Percentiles rank a stretch among this genome's conserved stretches.
These are phyloP conservation scores for Fraxinus anomala DNA, from an alignment of 257 asterid genomes.

Conservation along the genomic window DNA sequence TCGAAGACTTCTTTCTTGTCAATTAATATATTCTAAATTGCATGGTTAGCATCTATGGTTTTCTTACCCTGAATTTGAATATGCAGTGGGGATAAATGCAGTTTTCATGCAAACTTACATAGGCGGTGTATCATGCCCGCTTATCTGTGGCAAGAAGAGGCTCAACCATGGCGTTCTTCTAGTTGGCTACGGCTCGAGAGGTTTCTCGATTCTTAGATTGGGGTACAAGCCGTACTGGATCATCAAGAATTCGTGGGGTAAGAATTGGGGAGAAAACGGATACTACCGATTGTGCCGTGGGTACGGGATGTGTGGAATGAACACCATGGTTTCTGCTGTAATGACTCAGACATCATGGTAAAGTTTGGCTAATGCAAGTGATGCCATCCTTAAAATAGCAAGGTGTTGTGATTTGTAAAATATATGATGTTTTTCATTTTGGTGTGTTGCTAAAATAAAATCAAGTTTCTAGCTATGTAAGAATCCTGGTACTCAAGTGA, in stretches of 20 bases:
- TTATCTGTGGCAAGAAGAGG: constrained; percentile 61
- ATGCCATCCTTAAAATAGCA: neutral
- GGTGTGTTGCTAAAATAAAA: neutral
- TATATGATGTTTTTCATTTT: neutral
- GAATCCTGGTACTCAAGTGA: too few relatives aligned
- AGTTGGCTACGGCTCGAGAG: constrained; percentile 75
- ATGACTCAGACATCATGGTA: constrained; percentile 43
- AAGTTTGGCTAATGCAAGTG: neutral
- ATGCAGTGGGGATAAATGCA: constrained; percentile 71
- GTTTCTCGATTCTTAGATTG: constrained; percentile 68
- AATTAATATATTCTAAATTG: too few relatives aligned
- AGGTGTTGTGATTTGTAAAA: neutral
- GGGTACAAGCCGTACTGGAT: constrained; percentile 79
- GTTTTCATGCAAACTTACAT: constrained; percentile 91
- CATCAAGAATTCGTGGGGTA: constrained; percentile 90
- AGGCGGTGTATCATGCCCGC: constrained; percentile 83
- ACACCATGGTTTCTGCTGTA: constrained; percentile 80
- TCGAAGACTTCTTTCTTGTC: too few relatives aligned
- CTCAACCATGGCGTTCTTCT: constrained; percentile 76
- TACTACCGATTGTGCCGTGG: constrained; percentile 59
- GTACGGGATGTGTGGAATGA: constrained; percentile 80
- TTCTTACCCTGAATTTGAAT: neutral
- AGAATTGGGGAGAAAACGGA: constrained; percentile 76
- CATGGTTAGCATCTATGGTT: neutral
- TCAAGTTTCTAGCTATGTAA: neutral